A percentile compares a stretch with the other conserved stretches of the same genome.
Conservation (phyloP, 345 rosid genomes). For the Angophora floribunda region DNA sequence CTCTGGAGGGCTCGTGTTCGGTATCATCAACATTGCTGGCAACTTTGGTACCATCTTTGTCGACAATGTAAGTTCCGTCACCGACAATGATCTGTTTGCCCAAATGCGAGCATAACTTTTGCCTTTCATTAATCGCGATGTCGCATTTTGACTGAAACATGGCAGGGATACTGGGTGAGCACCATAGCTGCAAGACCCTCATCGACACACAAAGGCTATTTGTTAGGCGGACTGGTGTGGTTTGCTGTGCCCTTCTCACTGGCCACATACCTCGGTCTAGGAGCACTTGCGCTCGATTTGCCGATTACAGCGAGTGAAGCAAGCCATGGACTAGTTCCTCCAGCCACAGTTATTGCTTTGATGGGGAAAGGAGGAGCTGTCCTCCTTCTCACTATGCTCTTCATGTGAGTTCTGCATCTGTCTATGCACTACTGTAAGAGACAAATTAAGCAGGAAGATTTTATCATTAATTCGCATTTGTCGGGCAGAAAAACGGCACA, state of each 20-base stretch:
- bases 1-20: slow-evolving; percentile 88
- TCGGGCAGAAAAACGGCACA: not conserved
- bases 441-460: not conserved
- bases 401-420: slow-evolving; percentile 56
- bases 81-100: not conserved
- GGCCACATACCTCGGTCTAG: slow-evolving; percentile 91
- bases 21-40: slow-evolving; percentile 83
- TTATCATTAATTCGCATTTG: not conserved
- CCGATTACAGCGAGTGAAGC: slow-evolving; percentile 71
- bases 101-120: not conserved
- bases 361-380: slow-evolving; percentile 93
- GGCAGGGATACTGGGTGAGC: slow-evolving; percentile 93
- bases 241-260: slow-evolving; percentile 91
- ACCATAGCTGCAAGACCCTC: slow-evolving; percentile 96
- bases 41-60: slow-evolving; percentile 91
- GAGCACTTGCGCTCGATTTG: slow-evolving; percentile 87
- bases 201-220: slow-evolving; percentile 85
- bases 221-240: slow-evolving; percentile 91
- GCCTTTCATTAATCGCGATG: not conserved
- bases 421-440: not conserved
- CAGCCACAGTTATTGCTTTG: slow-evolving; percentile 89
- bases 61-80: slow-evolving; percentile 56
- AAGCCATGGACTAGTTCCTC: slow-evolving; percentile 75
- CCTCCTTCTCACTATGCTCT: slow-evolving; percentile 90
- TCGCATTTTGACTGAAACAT: not conserved